phyloP scores from a whole-genome alignment of 768 basidiomycete species.

The Rhodotorula toruloides region DNA sequence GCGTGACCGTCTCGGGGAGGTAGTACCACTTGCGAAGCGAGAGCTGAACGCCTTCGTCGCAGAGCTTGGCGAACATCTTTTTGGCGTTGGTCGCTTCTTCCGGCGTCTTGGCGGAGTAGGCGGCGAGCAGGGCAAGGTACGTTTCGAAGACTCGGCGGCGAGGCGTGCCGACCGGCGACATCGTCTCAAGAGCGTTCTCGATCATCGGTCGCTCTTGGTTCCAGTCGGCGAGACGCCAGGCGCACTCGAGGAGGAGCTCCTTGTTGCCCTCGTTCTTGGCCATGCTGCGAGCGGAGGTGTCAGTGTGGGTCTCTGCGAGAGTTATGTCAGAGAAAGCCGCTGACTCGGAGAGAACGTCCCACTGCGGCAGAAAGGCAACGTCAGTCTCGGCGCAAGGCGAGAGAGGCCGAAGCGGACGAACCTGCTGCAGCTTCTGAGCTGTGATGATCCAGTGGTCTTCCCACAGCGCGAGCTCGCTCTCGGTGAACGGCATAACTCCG shows the following conservation, averaged over 20 bases:
- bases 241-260: conserved; percentile 87
- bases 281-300: conserved; percentile 47
- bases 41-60: conserved; percentile 95
- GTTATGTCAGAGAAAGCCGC: not conserved
- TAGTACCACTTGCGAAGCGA: conserved; percentile 93
- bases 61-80: conserved; percentile 73
- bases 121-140: conserved; percentile 79
- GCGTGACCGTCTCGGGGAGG: conserved; percentile 75
- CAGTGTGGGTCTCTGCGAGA: not conserved
- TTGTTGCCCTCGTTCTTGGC: conserved; percentile 82
- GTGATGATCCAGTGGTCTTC: conserved; percentile 98
- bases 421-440: conserved; percentile 83
- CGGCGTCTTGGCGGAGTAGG: conserved; percentile 43
- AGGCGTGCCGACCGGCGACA: conserved; percentile 84
- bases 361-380: conserved; percentile 50
- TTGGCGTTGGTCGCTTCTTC: conserved; percentile 36
- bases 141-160: conserved; percentile 97
- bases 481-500: conserved; percentile 79
- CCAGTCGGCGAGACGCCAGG: conserved; percentile 92
- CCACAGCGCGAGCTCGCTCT: conserved; percentile 95
- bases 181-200: conserved; percentile 69
- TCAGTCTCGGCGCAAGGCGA: not conserved
- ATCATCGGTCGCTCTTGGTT: conserved; percentile 60
- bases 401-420: conserved; percentile 1
- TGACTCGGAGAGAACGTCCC: conserved; percentile 82